Conservation (phyloP, 2,329 filamentous ascomycete genomes). For the Sclerotinia borealis region DNA sequence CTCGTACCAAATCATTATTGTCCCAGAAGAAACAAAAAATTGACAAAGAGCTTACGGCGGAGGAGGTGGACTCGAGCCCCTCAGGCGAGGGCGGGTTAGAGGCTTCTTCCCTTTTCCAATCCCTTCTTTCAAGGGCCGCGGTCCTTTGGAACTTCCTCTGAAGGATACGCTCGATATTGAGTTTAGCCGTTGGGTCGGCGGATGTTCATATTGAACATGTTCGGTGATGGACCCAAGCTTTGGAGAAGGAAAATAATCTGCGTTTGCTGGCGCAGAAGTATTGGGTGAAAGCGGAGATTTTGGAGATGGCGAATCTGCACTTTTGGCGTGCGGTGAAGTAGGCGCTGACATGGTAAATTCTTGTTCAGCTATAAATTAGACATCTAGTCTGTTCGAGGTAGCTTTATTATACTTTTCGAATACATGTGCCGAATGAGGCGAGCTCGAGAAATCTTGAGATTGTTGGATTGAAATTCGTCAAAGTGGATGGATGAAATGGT, state of each 20-base stretch:
- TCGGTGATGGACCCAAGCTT: conserved; percentile 31
- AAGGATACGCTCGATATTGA: conserved; percentile 30
- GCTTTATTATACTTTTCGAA: background rate
- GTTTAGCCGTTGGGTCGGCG: conserved; percentile 14
- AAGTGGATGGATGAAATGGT: conserved; percentile 11
- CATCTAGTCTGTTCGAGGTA: background rate
- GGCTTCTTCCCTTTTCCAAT: conserved; percentile 28
- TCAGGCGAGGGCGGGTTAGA: conserved; percentile 20
- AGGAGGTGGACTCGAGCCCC: conserved; percentile 31
- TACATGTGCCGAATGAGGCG: background rate
- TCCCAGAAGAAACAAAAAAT: background rate
- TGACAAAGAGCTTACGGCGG: conserved; percentile 28
- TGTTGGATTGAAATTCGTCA: conserved; percentile 5
- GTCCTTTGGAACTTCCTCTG: conserved; percentile 17
- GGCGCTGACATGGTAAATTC: conserved; percentile 11
- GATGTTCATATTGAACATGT: conserved; percentile 29
- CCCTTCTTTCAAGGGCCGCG: conserved; percentile 12
- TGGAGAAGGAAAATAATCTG: conserved; percentile 18
- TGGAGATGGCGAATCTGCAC: conserved; percentile 14
- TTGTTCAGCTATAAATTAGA: background rate
- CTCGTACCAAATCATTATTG: background rate
- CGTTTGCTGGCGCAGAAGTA: conserved; percentile 13
- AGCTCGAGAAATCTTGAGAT: conserved; percentile 1
- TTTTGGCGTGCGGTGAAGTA: conserved; percentile 4
- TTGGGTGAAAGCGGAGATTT: conserved; percentile 24